Conservation (phyloP, 768 basidiomycete genomes). For the Boletus rubescentipes region DNA sequence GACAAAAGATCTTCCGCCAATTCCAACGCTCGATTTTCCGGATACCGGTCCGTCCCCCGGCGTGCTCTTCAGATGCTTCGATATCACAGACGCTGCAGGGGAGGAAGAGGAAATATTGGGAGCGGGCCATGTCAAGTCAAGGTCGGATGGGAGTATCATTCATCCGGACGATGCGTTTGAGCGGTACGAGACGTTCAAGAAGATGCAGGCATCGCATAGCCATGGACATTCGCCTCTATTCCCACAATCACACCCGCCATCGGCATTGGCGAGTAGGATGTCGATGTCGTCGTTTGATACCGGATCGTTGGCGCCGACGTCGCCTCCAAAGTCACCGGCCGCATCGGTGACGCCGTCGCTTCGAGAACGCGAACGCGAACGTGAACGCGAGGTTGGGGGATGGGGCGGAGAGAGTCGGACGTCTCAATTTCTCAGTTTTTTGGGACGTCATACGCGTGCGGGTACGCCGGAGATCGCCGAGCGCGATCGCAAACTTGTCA, state of each 20-base stretch:
- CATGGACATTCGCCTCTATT: slow-evolving; percentile 8
- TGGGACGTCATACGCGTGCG: slow-evolving; percentile 46
- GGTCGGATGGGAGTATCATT: slow-evolving; percentile 16
- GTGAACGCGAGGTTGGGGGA: background rate
- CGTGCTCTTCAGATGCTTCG: background rate
- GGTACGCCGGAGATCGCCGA: slow-evolving; percentile 51
- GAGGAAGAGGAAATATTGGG: background rate
- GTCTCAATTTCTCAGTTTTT: slow-evolving; percentile 57
- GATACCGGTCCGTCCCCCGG: slow-evolving; percentile 11
- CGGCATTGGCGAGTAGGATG: slow-evolving; percentile 42
- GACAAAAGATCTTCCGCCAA: slow-evolving; percentile 55
- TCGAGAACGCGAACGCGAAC: slow-evolving; percentile 24
- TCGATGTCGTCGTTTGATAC: slow-evolving; percentile 65
- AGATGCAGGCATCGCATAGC: slow-evolving; percentile 37
- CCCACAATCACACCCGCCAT: background rate
- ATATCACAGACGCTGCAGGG: background rate
- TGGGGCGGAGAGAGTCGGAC: slow-evolving; percentile 37
- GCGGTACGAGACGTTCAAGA: slow-evolving; percentile 82
- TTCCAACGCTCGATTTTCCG: slow-evolving; percentile 38
- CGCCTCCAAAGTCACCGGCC: slow-evolving; percentile 43
- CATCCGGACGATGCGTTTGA: slow-evolving; percentile 84
- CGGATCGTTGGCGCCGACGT: slow-evolving; percentile 28
- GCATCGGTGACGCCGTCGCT: slow-evolving; percentile 31
- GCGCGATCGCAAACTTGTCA: slow-evolving; percentile 46
- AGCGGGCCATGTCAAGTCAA: slow-evolving; percentile 1